Conservation (phyloP, 352 stramenopile species). For the Phytophthora fragariae region DNA sequence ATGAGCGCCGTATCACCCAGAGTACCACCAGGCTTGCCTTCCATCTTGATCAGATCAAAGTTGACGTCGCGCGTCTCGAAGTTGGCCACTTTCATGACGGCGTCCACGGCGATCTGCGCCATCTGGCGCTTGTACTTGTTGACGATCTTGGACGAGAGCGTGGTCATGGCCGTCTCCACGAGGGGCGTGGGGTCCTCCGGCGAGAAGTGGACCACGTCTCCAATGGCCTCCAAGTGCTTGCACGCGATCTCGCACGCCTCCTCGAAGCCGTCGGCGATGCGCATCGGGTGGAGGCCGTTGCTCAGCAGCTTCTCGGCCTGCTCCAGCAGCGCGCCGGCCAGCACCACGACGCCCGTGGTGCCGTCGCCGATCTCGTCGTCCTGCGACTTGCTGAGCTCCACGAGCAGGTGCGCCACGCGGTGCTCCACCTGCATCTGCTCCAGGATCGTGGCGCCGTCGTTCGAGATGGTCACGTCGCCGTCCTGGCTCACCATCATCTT, state of each 20-base stretch:
- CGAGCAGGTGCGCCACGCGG: constrained; percentile 97
- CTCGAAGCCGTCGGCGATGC: constrained; percentile 99
- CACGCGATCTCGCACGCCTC: constrained; percentile 97
- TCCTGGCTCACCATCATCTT: constrained; percentile 99
- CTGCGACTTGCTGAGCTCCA: constrained; percentile 98
- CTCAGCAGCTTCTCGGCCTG: constrained; percentile 97
- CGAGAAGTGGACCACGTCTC: constrained; percentile 97
- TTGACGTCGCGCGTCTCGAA: constrained; percentile 99
- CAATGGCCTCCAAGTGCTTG: constrained; percentile 95
- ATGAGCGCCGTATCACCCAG: constrained; percentile 99
- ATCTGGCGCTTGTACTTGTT: constrained; percentile 99
- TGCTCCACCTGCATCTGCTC: constrained; percentile 99
- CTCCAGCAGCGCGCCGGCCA: constrained; percentile 97
- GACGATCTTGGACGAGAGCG: constrained; percentile 99
- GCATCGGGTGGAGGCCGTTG: constrained; percentile 98
- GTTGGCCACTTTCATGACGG: constrained; percentile 98
- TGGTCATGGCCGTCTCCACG: constrained; percentile 98
- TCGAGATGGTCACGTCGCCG: constrained; percentile 99
- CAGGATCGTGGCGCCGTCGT: constrained; percentile 99
- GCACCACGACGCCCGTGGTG: constrained; percentile 99
- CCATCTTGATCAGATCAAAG: constrained; percentile 99
- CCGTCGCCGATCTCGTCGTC: constrained; percentile 99
- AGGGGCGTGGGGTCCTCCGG: constrained; percentile 95
- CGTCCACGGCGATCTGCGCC: constrained; percentile 98
- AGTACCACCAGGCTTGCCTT: constrained; percentile 97